phyloP scores from a whole-genome alignment of 495 filamentous ascomycete species.

The Penicillium samsonianum region DNA sequence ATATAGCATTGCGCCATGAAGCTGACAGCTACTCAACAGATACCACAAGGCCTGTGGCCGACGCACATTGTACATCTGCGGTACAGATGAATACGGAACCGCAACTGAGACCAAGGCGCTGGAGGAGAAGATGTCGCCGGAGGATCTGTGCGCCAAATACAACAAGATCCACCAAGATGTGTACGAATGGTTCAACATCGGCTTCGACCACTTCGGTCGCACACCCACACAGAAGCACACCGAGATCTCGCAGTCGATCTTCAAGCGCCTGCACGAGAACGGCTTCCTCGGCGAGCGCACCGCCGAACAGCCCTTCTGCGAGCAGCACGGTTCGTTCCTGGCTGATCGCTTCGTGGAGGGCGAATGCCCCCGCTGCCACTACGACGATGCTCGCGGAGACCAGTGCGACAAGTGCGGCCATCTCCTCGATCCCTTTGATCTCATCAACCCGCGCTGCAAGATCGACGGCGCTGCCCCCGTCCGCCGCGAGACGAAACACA shows the following conservation, averaged over 20 bases:
- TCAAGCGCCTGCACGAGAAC: conserved; percentile 72
- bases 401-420: conserved; percentile 87
- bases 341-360: conserved; percentile 95
- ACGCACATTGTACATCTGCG: conserved; percentile 57
- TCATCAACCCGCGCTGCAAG: conserved; percentile 67
- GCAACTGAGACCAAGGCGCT: conserved; percentile 83
- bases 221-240: conserved; percentile 83
- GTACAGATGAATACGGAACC: conserved; percentile 77
- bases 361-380: conserved; percentile 77
- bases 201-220: conserved; percentile 81
- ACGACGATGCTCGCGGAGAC: conserved; percentile 79
- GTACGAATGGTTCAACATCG: conserved; percentile 87
- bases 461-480: conserved; percentile 78
- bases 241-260: conserved; percentile 83
- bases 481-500: conserved; percentile 67
- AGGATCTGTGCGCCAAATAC: conserved; percentile 82
- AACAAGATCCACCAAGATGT: conserved; percentile 79
- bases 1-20: conserved; percentile 5
- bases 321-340: conserved; percentile 78
- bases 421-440: conserved; percentile 75
- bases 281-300: conserved; percentile 81
- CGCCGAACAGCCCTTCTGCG: conserved; percentile 80
- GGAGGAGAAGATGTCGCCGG: conserved; percentile 66
- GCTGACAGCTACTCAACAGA: conserved; percentile 38
- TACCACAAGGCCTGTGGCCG: conserved; percentile 70